Conservation (phyloP, 2,329 filamentous ascomycete genomes). For the Nemania serpens region DNA sequence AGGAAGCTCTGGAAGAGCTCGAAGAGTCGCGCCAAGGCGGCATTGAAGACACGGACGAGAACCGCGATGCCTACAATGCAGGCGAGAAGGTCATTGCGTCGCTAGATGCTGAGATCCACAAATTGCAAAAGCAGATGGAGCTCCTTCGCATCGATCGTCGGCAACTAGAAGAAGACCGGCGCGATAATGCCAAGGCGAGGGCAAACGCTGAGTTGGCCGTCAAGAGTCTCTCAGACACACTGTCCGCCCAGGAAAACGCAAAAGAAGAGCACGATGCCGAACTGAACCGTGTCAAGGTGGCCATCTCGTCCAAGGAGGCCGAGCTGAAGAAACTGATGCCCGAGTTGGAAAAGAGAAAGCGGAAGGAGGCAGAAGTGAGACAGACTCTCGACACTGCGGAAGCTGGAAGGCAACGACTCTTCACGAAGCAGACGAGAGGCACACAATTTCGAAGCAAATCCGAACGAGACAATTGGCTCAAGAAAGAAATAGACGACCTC, state of each 20-base stretch:
- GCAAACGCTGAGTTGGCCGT: constrained; percentile 87
- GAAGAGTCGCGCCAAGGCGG: constrained; percentile 82
- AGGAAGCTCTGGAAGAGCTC: constrained; percentile 77
- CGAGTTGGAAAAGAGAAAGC: constrained; percentile 72
- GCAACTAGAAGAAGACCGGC: constrained; percentile 88
- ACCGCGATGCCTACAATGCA: constrained; percentile 74
- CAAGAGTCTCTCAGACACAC: constrained; percentile 81
- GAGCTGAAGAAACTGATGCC: constrained; percentile 79
- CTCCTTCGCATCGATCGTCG: constrained; percentile 82
- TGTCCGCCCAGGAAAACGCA: constrained; percentile 75
- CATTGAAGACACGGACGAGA: constrained; percentile 81
- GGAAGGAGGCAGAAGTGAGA: constrained; percentile 72
- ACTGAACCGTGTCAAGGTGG: constrained; percentile 70
- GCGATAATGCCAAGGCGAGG: constrained; percentile 75
- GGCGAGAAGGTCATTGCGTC: constrained; percentile 79
- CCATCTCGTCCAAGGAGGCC: constrained; percentile 75
- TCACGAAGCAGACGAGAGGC: constrained; percentile 89
- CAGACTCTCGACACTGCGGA: constrained; percentile 77
- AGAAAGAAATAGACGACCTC: constrained; percentile 78
- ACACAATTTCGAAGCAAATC: constrained; percentile 86
- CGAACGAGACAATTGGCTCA: constrained; percentile 84
- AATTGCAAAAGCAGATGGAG: constrained; percentile 81
- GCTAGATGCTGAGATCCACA: constrained; percentile 78
- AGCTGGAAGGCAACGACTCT: constrained; percentile 74
- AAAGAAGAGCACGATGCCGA: constrained; percentile 73